Conservation (phyloP, 768 basidiomycete genomes). For the Chiua virens region DNA sequence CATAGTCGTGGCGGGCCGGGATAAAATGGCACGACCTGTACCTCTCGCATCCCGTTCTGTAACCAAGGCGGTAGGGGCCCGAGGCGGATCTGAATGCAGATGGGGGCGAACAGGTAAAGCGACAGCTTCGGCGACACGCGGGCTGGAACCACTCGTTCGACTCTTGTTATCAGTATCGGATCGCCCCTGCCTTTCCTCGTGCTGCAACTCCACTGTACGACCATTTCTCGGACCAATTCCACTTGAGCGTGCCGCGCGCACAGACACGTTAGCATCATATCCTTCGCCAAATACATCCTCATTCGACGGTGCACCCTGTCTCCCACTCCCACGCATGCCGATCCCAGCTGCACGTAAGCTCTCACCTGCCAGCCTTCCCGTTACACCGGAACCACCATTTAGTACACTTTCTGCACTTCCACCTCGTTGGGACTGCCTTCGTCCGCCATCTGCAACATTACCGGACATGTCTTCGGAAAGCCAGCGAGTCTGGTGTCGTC, state of each 20-base stretch:
- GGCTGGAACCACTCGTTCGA: slow-evolving; percentile 23
- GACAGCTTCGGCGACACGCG: slow-evolving; percentile 18
- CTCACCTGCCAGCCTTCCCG: slow-evolving; percentile 61
- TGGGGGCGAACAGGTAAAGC: slow-evolving; percentile 18
- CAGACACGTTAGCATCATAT: slow-evolving; percentile 17
- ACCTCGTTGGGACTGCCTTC: slow-evolving; percentile 55
- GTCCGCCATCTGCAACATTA: slow-evolving; percentile 35
- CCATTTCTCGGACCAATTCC: slow-evolving; percentile 1
- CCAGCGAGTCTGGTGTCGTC: slow-evolving; percentile 55
- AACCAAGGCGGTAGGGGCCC: slow-evolving; percentile 13
- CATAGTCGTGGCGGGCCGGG: slow-evolving; percentile 58
- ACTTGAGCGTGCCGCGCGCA: slow-evolving; percentile 17
- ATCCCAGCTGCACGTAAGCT: slow-evolving; percentile 72
- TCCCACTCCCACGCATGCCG: slow-evolving; percentile 35
- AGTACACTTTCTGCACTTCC: slow-evolving; percentile 74
- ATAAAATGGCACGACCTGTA: slow-evolving; percentile 11
- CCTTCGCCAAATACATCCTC: slow-evolving; percentile 39
- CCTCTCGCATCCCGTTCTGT: slow-evolving; percentile 24
- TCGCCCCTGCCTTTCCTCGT: slow-evolving; percentile 21
- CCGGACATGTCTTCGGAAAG: slow-evolving; percentile 47
- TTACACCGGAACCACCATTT: slow-evolving; percentile 39
- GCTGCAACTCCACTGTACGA: slow-evolving; percentile 25
- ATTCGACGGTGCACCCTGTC: slow-evolving; percentile 27
- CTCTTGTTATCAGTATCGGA: slow-evolving; percentile 19
- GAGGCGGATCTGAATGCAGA: slow-evolving; percentile 31